Base-by-base conservation (phyloP, 495 filamentous ascomycete species). In the Pyrenula aspistea region DNA sequence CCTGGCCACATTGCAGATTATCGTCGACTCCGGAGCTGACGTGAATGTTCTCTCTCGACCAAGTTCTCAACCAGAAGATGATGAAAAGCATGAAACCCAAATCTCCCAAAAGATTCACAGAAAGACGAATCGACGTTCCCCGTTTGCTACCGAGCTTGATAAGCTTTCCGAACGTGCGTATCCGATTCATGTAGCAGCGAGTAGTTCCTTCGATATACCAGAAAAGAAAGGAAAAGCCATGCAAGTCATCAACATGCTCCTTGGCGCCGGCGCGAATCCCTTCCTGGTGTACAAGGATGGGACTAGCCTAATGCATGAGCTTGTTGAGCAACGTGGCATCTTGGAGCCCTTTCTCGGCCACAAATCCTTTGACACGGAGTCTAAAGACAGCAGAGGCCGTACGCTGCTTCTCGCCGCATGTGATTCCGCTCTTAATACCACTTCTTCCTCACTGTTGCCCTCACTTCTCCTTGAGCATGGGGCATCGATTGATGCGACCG, bases 181-280 rank as follows among this genome's bases (percentile, higher is more conserved):
- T 24, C 56, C 56, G 15, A 53, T 58, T 10, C 56, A 55, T 21
- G 53, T 54, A 19, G 56, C 56, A 19, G 56, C 56, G 10, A 54
- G 52, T 21, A 12, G 2, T 20, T 48, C 21, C 11, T 58, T 58
- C 22, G 49, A 58, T 25, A 58, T 15, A 10, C 2, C 25, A 19
- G 10, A 55, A 49, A 48, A n/a, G 4, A 54, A 53, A 25, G 25
- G 49, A 2, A 11, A 20, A 54, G 56, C 56, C 15, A 54, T 58
- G 19, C 56, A 24, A 24, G 54, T 58, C 51, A 56, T 56, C 47
- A 49, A 59, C 4, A 1, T 56, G 10, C 57, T 59, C 21, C 42
- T 59, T 15, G 22, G 36, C 2, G 4, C 54, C 8, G 57, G 57
- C 3, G 53, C 54, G 12, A 25, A 59, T 25, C 57, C 57, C 12